Base-by-base conservation (phyloP, 2,329 filamentous ascomycete genomes). In the Sclerotinia spermophila region DNA sequence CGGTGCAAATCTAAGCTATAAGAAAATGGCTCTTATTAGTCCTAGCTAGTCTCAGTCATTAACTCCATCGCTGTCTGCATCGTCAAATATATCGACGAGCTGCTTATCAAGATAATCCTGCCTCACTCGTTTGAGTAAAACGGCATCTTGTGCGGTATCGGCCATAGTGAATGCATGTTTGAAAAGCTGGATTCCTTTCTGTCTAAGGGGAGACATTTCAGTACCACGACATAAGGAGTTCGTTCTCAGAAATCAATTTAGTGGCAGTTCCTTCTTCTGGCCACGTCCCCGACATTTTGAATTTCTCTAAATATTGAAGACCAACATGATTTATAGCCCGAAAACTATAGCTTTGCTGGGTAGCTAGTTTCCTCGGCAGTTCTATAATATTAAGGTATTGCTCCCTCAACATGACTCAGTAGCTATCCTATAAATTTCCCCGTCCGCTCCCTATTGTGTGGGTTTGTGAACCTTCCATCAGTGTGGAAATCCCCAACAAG, bases 201-300 rank as follows among this genome's bases (percentile, higher is more conserved):
- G 5, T n/a, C 0, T 0, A 2, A 51, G n/a, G 15, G 27, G 0
- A 0, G n/a, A 51, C 3, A 2, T 0, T 0, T 8, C 7, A 51
- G 5, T 13, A 51, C 48, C 48, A 51, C 17, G 48, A n/a, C 48
- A 51, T 17, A 3, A 27, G 6, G 3, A 51, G n/a, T 2, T 51
- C n/a, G n/a, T 51, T 51, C 13, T 51, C 2, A 0, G 48, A 51
- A 17, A 51, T 51, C n/a, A n/a, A 51, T 27, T 51, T n/a, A 0
- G 2, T 3, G 5, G 2, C 48, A 51, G 17, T 13, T 13, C 27
- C 13, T 51, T 51, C 48, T 27, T 51, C n/a, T 17, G 13, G 2
- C 48, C 48, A 51, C 13, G 48, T 27, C 13, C n/a, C 48, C 5
- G 48, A n/a, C 27, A 51, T 51, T 2, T 17, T 1, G 0, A 6